Evolutionary conservation across 768 basidiomycete species (phyloP), one percentile per base, ranked within the genome.

Genomic region (Clavulina sp.): DNA sequence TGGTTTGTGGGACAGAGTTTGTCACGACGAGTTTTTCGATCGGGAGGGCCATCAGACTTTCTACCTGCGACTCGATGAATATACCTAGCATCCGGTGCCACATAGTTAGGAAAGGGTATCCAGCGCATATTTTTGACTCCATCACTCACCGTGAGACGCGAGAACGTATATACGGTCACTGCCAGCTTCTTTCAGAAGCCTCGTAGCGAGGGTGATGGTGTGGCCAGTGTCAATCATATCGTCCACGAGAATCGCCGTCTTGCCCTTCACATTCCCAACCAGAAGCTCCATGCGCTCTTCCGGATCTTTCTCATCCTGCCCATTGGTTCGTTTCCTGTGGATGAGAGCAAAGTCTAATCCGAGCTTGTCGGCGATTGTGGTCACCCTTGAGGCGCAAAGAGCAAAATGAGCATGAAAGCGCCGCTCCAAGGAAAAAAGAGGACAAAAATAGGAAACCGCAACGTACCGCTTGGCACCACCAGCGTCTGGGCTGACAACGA

Each of bases 171-270:
- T 79, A 19, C 78, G 74, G 60, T 75, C 82, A 4, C 91, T 93
- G 21, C 95, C 95, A 54, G 82, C 83, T 60, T 95, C 89, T 47
- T 80, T 70, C 43, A 99, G 71, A n/a, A 87, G 84, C 41, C 77
- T 76, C 4, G 79, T 79, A 7, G 95, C 95, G 13, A 93, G 69
- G 13, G 77, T 71, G 28, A 97, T 72, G n/a, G 95, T 97, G 33
- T 71, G 74, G 9, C 92, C 93, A 4, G 87, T 88, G 63, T 99
- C 95, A 61, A 95, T 83, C 93, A 99, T 97, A 62, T 99, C 95
- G 64, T 99, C 95, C 31, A 99, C 87, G 43, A 99, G 74, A 61
- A 99, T 87, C 34, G 86, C 91, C 50, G 91, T 75, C 72, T 95
- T 96, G 70, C 80, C 89, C 56, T 72, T 75, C 52, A 97, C 95